phyloP scores from a whole-genome alignment of 441 rosid genomes.

The Macaranga tanarius region DNA sequence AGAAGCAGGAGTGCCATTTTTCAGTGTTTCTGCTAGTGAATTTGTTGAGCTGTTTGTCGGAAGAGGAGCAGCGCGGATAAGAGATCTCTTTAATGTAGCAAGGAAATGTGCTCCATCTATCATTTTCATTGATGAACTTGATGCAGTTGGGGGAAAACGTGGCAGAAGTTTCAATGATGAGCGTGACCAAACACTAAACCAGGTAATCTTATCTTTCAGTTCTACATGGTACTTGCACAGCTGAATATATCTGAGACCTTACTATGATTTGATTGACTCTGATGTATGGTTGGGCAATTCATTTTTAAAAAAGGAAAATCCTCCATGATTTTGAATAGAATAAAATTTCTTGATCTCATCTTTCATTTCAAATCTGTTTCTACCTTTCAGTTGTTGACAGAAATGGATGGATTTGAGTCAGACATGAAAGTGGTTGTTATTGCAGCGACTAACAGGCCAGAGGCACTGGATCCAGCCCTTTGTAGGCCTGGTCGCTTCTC shows the following conservation, averaged over 20 bases:
- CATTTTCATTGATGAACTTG: constrained; percentile 89
- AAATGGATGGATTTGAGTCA: constrained; percentile 90
- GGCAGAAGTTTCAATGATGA: constrained; percentile 98
- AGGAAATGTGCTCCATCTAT: constrained; percentile 76
- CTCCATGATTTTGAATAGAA: not conserved
- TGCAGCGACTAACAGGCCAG: constrained; percentile 96
- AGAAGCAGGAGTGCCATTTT: constrained; percentile 94
- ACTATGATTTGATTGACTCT: constrained; percentile 4
- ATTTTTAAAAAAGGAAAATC: not conserved
- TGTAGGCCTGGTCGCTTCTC: constrained; percentile 91
- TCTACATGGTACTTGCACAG: not conserved
- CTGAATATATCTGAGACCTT: not conserved
- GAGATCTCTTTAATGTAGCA: constrained; percentile 79
- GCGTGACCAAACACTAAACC: constrained; percentile 93
- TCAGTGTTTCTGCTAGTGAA: constrained; percentile 92
- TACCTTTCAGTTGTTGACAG: constrained; percentile 81
- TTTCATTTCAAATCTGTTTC: constrained; percentile 13
- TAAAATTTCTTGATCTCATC: constrained; percentile 13
- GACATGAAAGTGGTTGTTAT: constrained; percentile 84
- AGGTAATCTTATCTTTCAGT: constrained; percentile 44
- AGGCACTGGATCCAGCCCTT: constrained; percentile 90
- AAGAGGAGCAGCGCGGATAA: constrained; percentile 91
- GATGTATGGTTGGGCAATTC: not conserved
- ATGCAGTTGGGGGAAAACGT: constrained; percentile 88
- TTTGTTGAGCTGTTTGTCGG: constrained; percentile 95